Percentiles rank a stretch among this genome's conserved stretches.
phyloP scores from a whole-genome alignment of 2,329 filamentous ascomycete genomes.

The Aspergillus melleus region DNA sequence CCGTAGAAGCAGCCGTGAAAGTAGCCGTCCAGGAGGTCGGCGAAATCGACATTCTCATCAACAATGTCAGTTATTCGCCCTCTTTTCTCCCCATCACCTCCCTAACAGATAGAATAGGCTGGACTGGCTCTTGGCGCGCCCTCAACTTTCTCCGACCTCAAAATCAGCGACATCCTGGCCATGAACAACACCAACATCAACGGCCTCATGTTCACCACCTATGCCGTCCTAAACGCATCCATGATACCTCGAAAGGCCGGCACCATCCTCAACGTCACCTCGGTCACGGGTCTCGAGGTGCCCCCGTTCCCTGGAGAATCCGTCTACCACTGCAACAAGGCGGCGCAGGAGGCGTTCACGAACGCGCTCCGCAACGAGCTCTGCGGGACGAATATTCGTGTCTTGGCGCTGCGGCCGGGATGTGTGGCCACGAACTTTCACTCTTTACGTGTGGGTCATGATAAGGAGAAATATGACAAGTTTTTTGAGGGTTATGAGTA shows the following conservation, averaged over 20 bases:
- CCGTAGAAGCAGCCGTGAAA: conserved; percentile 29
- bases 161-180: conserved; percentile 42
- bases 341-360: conserved; percentile 51
- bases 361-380: conserved; percentile 53
- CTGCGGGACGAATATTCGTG: conserved; percentile 48
- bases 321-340: conserved; percentile 52
- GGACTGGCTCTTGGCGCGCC: conserved; percentile 52
- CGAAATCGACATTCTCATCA: conserved; percentile 48
- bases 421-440: conserved; percentile 54
- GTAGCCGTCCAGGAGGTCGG: conserved; percentile 34
- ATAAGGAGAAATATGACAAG: conserved; percentile 42
- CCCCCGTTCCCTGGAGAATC: conserved; percentile 53
- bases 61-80: conserved; percentile 35
- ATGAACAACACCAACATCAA: conserved; percentile 53
- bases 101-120: conserved; percentile 27
- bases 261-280: conserved; percentile 53
- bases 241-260: conserved; percentile 43
- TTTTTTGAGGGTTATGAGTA: conserved; percentile 49
- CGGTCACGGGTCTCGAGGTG: conserved; percentile 48
- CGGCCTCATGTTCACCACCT: conserved; percentile 49
- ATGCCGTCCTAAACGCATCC: conserved; percentile 46
- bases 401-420: conserved; percentile 49
- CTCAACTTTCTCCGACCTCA: conserved; percentile 42
- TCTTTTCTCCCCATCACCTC: neutral
- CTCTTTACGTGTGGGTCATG: conserved; percentile 46